Evolutionary conservation across 768 basidiomycete species (phyloP), one percentile per base, ranked within the genome.

Genomic region (Boletus pseudo-olivaceus): DNA sequence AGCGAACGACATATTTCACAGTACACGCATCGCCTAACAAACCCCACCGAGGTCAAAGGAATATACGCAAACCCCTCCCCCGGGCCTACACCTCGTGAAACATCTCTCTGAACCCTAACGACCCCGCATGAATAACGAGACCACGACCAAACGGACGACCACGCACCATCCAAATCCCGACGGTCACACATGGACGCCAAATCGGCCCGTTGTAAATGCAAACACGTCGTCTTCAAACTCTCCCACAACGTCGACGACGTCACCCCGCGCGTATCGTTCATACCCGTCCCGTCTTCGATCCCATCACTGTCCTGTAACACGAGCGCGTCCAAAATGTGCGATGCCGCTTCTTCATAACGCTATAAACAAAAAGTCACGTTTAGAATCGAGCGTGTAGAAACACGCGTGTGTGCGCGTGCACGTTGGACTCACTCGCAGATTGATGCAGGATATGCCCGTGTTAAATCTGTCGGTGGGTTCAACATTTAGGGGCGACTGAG

Each of bases 361-460:
- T 93, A 65, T 20, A 10, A 33, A 45, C 14, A 17, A 35, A 15
- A 35, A 17, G 30, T 2, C 43, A 14, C 3, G 5, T 47, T 46
- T 4, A 47, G 30, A 38, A 38, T 27, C 4, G 23, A 35, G 7
- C 29, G 52, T 47, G 51, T 37, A 8, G 53, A 58, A 57, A 48
- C 57, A 5, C 9, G 50, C 12, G 27, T 14, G 7, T 12, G 29
- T 30, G 38, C n/a, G 29, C 8, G 19, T 33, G 30, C 14, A 32
- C 20, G 3, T 7, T 27, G 8, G 49, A 74, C 79, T 53, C 67
- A 93, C 91, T 49, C 82, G 79, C 52, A 98, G 79, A 68, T 92
- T 94, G 64, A 93, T 90, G 66, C 85, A 91, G 1, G 93, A 91
- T 57, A 97, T 97, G 20, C 93, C 94, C 15, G 97, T 77, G 70